Evolutionary conservation across 2,329 filamentous ascomycete genomes (phyloP).

Genomic region (Cercospora sesami): DNA sequence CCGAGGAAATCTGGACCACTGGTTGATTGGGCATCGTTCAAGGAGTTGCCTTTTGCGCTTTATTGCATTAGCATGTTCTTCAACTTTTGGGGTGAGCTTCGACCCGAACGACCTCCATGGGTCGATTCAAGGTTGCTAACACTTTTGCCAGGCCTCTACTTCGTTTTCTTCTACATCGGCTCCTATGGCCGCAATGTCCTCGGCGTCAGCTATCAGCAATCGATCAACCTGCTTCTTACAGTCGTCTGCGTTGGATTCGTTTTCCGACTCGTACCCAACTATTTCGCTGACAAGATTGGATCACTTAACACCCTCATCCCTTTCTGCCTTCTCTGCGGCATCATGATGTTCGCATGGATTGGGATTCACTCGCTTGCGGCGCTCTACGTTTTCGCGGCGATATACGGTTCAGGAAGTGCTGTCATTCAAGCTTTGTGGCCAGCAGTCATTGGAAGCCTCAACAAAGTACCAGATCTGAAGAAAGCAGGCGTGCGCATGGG

Average conservation of each 20-base stretch:
- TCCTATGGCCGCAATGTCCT: conserved; percentile 42
- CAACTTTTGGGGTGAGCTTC: conserved; percentile 38
- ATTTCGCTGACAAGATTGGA: conserved; percentile 57
- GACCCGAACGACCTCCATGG: not conserved
- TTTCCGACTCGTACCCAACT: conserved; percentile 55
- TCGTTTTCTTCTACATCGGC: conserved; percentile 50
- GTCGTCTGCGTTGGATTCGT: conserved; percentile 59
- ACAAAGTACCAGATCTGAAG: conserved; percentile 45
- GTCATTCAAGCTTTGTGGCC: conserved; percentile 51
- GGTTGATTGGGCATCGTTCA: conserved; percentile 46
- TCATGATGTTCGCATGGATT: conserved; percentile 59
- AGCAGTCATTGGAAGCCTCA: conserved; percentile 46
- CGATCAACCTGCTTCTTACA: conserved; percentile 58
- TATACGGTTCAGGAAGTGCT: conserved; percentile 49
- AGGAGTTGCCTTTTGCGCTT: conserved; percentile 44
- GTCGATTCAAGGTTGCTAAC: not conserved
- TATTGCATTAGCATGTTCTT: conserved; percentile 53
- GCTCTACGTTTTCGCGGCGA: conserved; percentile 47
- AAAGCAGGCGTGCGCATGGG: conserved; percentile 51
- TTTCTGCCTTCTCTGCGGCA: conserved; percentile 47
- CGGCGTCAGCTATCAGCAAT: conserved; percentile 51
- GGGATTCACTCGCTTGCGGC: conserved; percentile 46
- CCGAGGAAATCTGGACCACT: conserved; percentile 46
- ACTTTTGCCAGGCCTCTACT: conserved; percentile 38
- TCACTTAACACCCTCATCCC: conserved; percentile 60